phyloP scores from a whole-genome alignment of 1,284 basidiomycete species.

The Puccinia hordei region DNA sequence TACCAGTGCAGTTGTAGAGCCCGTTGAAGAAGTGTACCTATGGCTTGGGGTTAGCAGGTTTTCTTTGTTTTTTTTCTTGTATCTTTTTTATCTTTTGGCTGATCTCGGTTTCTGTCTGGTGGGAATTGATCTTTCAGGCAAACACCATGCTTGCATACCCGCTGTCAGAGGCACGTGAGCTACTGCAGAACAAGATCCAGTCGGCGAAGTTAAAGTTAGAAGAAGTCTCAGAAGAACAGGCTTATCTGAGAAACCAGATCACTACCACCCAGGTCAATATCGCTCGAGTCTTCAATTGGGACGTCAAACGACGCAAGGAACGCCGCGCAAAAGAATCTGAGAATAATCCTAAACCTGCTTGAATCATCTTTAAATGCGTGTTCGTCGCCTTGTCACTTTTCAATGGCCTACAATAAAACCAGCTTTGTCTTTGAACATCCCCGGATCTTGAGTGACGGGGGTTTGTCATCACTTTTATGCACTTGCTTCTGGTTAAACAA shows the following conservation, averaged over 20 bases:
- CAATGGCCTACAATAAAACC: too few relatives aligned
- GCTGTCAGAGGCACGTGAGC: slow-evolving; percentile 73
- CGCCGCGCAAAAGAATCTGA: slow-evolving; percentile 16
- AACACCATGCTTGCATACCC: slow-evolving; percentile 98
- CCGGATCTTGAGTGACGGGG: too few relatives aligned
- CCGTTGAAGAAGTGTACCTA: slow-evolving; percentile 84
- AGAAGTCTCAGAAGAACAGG: slow-evolving; percentile 81
- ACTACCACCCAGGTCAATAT: slow-evolving; percentile 99
- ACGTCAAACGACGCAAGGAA: slow-evolving; percentile 79
- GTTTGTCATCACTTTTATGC: too few relatives aligned
- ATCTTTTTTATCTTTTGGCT: neutral
- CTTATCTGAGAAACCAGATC: slow-evolving; percentile 90
- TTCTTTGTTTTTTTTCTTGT: neutral
- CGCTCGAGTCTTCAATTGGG: slow-evolving; percentile 94
- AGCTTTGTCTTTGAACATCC: too few relatives aligned
- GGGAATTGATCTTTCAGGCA: slow-evolving; percentile 61
- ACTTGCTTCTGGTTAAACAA: too few relatives aligned
- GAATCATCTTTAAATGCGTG: neutral
- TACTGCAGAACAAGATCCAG: slow-evolving; percentile 77
- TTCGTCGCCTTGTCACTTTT: too few relatives aligned
- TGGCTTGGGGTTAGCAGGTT: slow-evolving; percentile 72
- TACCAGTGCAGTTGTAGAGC: slow-evolving; percentile 82
- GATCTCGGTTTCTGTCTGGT: neutral
- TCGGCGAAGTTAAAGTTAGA: slow-evolving; percentile 71
- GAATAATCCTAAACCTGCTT: slow-evolving; percentile 2